Evolutionary conservation across 1,284 basidiomycete species (phyloP).

Genomic region (Apiotrichum veenhuisii): DNA sequence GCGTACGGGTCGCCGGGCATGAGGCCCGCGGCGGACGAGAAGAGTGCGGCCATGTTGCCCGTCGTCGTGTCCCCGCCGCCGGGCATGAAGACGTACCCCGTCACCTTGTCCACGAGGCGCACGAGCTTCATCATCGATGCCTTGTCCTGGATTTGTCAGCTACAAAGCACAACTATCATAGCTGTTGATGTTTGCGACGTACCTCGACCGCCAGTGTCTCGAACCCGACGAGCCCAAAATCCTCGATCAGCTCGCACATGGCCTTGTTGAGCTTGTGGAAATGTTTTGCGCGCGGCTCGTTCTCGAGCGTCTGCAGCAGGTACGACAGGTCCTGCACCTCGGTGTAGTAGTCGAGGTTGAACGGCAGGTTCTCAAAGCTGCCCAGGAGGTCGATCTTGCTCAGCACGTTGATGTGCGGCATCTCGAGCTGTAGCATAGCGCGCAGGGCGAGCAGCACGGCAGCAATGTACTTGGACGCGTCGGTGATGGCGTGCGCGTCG

Average conservation of each 20-base stretch:
- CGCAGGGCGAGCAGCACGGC: slow-evolving; percentile 85
- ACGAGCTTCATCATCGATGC: slow-evolving; percentile 84
- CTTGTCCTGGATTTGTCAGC: slow-evolving; percentile 63
- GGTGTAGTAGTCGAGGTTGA: slow-evolving; percentile 97
- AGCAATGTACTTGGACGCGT: slow-evolving; percentile 91
- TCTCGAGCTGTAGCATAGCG: slow-evolving; percentile 96
- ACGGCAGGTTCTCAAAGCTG: slow-evolving; percentile 84
- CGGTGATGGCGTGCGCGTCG: slow-evolving; percentile 95
- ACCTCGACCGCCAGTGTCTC: slow-evolving; percentile 96
- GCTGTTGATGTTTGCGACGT: slow-evolving; percentile 22
- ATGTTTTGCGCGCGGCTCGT: slow-evolving; percentile 60
- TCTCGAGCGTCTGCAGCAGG: slow-evolving; percentile 67
- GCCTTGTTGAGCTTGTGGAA: slow-evolving; percentile 79
- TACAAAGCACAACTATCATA: neutral
- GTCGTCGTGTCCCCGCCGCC: slow-evolving; percentile 47
- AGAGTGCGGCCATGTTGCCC: slow-evolving; percentile 64
- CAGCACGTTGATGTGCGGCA: slow-evolving; percentile 91
- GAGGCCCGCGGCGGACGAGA: slow-evolving; percentile 62
- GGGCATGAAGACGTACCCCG: slow-evolving; percentile 80
- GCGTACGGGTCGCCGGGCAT: slow-evolving; percentile 54
- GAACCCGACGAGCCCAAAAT: slow-evolving; percentile 91
- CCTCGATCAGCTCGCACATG: slow-evolving; percentile 87
- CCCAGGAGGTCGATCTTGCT: slow-evolving; percentile 89
- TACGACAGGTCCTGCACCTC: slow-evolving; percentile 95
- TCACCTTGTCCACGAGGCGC: slow-evolving; percentile 76